Base-by-base conservation (phyloP, 257 asterid species). In the Capsicum baccatum region DNA sequence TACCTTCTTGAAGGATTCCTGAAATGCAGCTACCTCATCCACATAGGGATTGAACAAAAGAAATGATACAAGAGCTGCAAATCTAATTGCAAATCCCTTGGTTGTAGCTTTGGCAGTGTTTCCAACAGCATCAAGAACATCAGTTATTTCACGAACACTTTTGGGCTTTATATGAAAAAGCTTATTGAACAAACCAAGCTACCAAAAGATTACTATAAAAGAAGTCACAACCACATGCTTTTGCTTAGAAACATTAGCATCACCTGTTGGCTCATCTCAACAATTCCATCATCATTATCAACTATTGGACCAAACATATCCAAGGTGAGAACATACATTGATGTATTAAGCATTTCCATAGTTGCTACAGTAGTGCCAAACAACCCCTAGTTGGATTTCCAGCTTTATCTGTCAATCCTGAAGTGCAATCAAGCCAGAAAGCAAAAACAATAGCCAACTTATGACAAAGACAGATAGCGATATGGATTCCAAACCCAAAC, bases 221-320 rank as follows among this genome's bases (percentile, higher is more conserved):
- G 21, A 54, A 68, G 16, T 37, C 79, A 39, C 0, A 21, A 55
- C 70, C 69, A 17, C 60, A 7, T 57, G 50, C 67, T 67, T 83
- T 10, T 12, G 39, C 69, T 84, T 57, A 58, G 84, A 78, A 68
- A 64, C 79, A 85, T 78, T 52, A 58, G 78, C 83, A 80, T 79
- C 87, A 95, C 99, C 99, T 97, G 99, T 91, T 92, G 98, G 89
- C 98, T 97, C 99, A 97, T 97, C 91, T 97, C 99, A 84, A 92
- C 99, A 85, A 97, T 97, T 85, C 99, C 99, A 87, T 98, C 99
- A 14, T 98, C 98, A 92, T 97, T 97, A 91, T 97, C 99, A 87
- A 98, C 99, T 87, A 97, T 97, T 62, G 99, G 99, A 86, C 99
- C 99, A 92, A 97, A 97, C 99, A 97, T 97, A 88, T 97, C 99